Conservation (phyloP, 306 rosid genomes). For the Dryas drummondii region DNA sequence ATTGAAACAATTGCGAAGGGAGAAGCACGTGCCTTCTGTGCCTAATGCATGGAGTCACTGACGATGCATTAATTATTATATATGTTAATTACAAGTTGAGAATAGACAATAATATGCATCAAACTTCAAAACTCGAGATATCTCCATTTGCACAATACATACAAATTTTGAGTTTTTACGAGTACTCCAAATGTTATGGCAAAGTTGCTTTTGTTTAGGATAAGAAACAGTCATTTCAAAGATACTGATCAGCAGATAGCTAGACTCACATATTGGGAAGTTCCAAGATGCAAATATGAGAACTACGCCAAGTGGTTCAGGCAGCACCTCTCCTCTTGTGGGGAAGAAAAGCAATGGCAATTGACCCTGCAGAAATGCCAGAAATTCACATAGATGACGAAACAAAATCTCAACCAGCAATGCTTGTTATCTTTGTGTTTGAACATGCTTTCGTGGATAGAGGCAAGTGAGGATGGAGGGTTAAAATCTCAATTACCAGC, state of each 20-base stretch:
- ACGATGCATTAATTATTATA: no score
- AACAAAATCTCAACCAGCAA: neutral
- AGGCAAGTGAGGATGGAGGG: no score
- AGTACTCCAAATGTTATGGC: neutral
- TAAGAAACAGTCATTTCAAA: neutral
- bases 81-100: neutral
- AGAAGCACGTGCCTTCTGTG: no score
- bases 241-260: neutral
- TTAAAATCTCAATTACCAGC: no score
- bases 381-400: neutral
- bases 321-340: conserved; percentile 56
- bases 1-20: no score
- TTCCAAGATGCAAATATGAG: conserved; percentile 87
- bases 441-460: no score
- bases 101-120: neutral
- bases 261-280: conserved; percentile 80
- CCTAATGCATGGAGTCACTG: no score
- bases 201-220: neutral
- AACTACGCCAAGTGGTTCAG: conserved; percentile 87
- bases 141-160: neutral
- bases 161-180: neutral
- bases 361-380: conserved; percentile 36
- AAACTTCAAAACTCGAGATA: neutral
- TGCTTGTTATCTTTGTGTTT: no score
- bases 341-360: conserved; percentile 71